Percentiles rank a stretch among this genome's conserved stretches.
Conservation (phyloP, 2,329 filamentous ascomycete species). For the Cladosporium sp. region DNA sequence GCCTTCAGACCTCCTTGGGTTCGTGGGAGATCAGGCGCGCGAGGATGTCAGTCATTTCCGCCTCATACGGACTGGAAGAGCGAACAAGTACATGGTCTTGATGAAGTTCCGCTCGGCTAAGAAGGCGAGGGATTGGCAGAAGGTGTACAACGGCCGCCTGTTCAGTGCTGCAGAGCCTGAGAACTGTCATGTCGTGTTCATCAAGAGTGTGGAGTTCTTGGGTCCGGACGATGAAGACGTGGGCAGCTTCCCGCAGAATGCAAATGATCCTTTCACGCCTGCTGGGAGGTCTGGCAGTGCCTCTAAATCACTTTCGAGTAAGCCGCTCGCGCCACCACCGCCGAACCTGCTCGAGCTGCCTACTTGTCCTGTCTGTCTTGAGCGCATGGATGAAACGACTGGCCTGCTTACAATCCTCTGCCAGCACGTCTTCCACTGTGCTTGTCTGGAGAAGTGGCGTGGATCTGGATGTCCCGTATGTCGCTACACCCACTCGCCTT, state of each 20-base stretch:
- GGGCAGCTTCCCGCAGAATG: constrained; percentile 58
- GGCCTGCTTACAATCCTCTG: constrained; percentile 94
- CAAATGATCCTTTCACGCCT: constrained; percentile 64
- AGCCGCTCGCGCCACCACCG: constrained; percentile 71
- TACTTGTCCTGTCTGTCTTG: constrained; percentile 93
- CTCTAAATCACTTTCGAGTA: constrained; percentile 46
- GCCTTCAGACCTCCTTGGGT: constrained; percentile 85
- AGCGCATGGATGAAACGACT: constrained; percentile 97
- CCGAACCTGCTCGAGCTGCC: constrained; percentile 87
- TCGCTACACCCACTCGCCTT: constrained; percentile 73
- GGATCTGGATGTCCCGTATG: constrained; percentile 93
- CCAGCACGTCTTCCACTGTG: constrained; percentile 97
- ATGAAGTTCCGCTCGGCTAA: constrained; percentile 84
- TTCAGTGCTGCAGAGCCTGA: constrained; percentile 79
- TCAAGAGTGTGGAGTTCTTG: constrained; percentile 87
- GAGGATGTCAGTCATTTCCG: constrained; percentile 89
- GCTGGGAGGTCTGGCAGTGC: constrained; percentile 26
- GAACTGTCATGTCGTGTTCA: constrained; percentile 91
- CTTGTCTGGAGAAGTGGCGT: constrained; percentile 93
- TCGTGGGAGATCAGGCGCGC: constrained; percentile 84
- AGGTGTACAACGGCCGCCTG: constrained; percentile 86
- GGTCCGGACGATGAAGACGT: constrained; percentile 55
- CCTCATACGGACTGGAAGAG: constrained; percentile 84
- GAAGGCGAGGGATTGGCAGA: constrained; percentile 77
- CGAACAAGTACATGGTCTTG: constrained; percentile 91